These are phyloP conservation scores for Populus ilicifolia DNA, from an alignment of 345 rosid genomes.

Conservation along the genomic window DNA sequence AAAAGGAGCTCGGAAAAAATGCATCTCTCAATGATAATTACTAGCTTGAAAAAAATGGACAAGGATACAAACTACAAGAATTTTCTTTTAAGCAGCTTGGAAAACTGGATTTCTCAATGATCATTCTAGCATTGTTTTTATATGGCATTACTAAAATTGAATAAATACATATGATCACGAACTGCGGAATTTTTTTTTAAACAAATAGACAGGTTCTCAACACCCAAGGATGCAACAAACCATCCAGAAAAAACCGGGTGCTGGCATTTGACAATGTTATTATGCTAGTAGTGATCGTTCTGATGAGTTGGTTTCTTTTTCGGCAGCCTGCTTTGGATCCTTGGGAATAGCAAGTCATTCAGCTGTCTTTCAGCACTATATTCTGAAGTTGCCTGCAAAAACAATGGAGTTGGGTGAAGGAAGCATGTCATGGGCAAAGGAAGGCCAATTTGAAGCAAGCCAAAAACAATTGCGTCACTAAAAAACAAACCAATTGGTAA, in stretches of 20 bases:
- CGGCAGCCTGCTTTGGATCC: conserved; percentile 28
- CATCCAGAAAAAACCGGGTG: conserved; percentile 11
- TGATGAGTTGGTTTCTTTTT: conserved; percentile 42
- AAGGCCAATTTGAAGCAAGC: background rate
- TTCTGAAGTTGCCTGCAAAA: conserved; percentile 76
- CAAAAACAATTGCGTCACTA: background rate
- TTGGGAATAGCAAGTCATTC: conserved; percentile 63
- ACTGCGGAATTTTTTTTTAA: background rate
- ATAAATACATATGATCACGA: conserved; percentile 9
- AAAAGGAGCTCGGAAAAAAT: background rate
- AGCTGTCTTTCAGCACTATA: conserved; percentile 72
- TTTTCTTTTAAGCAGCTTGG: background rate
- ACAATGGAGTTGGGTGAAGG: background rate
- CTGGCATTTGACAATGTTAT: background rate
- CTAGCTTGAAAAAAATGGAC: background rate
- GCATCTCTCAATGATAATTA: conserved; percentile 5
- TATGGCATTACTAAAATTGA: background rate
- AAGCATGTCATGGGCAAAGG: background rate
- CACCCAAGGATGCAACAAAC: conserved; percentile 10
- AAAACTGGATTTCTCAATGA: background rate
- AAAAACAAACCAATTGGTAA: background rate
- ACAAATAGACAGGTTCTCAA: background rate
- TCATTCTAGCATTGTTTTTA: background rate
- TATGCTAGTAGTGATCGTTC: conserved; percentile 32
- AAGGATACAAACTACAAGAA: background rate